Base-by-base conservation (phyloP, 2,329 filamentous ascomycete genomes). In the Fusarium illudens region DNA sequence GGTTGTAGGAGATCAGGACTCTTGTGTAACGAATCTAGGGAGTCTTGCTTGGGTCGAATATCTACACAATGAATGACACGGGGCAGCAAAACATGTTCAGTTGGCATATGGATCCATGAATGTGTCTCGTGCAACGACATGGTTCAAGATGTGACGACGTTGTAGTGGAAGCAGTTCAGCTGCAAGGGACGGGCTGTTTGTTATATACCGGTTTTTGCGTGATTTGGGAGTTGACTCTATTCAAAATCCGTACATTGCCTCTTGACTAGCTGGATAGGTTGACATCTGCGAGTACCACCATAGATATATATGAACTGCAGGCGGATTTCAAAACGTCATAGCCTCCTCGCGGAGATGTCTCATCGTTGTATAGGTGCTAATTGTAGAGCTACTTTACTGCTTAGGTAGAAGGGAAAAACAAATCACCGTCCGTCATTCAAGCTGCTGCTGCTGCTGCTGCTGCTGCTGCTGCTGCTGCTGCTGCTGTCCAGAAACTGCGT, bases 41-140 rank as follows among this genome's bases (percentile, higher is more conserved):
- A 70, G 64, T 68, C 37, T 46, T 70, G 54, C 52, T 64, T 64
- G 67, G 49, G 60, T 50, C 48, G 22, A 33, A 46, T 59, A 44
- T 36, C 30, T 44, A 20, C 20, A 34, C 30, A 10, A 22, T 20
- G 48, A 22, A n/a, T n/a, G n/a, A n/a, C n/a, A n/a, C n/a, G n/a
- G n/a, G n/a, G n/a, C n/a, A n/a, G n/a, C n/a, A n/a, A n/a, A n/a
- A n/a, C n/a, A n/a, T n/a, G n/a, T n/a, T n/a, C n/a, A n/a, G n/a
- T n/a, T n/a, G n/a, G n/a, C n/a, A n/a, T n/a, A n/a, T n/a, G n/a
- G n/a, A n/a, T n/a, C n/a, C n/a, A n/a, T n/a, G n/a, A n/a, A n/a
- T n/a, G n/a, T n/a, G n/a, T n/a, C n/a, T n/a, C n/a, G n/a, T n/a
- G n/a, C n/a, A n/a, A n/a, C n/a, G n/a, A n/a, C n/a, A n/a, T n/a